These are phyloP conservation scores for Mycena albidolilacea DNA, from an alignment of 768 basidiomycete genomes.

Conservation along the genomic window DNA sequence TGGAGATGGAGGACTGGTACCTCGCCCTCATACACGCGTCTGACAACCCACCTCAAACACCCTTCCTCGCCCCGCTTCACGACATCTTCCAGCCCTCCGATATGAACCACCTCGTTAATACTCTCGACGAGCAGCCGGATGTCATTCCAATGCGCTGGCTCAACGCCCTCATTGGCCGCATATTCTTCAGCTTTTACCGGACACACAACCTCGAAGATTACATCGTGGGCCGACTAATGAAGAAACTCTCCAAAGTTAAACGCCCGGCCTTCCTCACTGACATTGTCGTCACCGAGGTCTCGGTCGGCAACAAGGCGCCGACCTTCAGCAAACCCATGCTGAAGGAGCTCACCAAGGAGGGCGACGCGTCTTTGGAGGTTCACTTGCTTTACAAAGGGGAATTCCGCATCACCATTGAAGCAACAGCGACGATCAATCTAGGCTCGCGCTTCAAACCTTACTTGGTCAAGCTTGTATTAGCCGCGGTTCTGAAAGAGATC, in stretches of 20 bases:
- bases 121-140: constrained; percentile 94
- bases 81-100: constrained; percentile 81
- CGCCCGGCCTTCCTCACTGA: constrained; percentile 89
- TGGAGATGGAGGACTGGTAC: constrained; percentile 99
- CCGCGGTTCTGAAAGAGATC: constrained; percentile 88
- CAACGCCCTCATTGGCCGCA: constrained; percentile 92
- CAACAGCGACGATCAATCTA: constrained; percentile 89
- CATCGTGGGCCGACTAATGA: constrained; percentile 92
- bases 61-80: constrained; percentile 72
- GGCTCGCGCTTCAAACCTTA: constrained; percentile 91
- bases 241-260: constrained; percentile 93
- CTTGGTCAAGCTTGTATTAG: constrained; percentile 90
- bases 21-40: constrained; percentile 84
- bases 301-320: constrained; percentile 87
- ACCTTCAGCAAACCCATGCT: constrained; percentile 98
- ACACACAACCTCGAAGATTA: constrained; percentile 87
- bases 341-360: constrained; percentile 95
- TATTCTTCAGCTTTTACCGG: constrained; percentile 94
- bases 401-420: constrained; percentile 90
- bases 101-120: constrained; percentile 87
- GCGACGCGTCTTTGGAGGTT: constrained; percentile 92
- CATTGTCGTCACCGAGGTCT: constrained; percentile 89
- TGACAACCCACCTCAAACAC: constrained; percentile 71
- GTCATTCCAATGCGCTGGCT: constrained; percentile 98
- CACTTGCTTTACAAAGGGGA: constrained; percentile 90